A percentile compares a stretch with the other conserved stretches of the same genome.
Conservation (phyloP, 805 yeast species). For the Candida yuanshanica region DNA sequence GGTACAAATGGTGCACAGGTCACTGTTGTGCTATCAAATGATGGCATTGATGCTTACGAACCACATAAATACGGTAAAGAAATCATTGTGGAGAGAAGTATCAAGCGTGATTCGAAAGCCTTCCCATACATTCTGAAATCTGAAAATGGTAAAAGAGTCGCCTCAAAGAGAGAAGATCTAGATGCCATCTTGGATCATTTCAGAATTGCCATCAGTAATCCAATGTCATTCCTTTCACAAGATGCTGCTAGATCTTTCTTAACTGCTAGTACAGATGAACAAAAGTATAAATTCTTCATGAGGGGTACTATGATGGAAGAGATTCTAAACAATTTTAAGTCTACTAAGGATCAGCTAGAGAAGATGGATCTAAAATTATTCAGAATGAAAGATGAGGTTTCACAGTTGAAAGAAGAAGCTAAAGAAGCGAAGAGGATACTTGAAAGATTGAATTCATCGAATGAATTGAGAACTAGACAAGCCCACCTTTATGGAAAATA, state of each 20-base stretch:
- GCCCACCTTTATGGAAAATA: slow-evolving; percentile 41
- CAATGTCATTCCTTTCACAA: slow-evolving; percentile 88
- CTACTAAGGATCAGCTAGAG: slow-evolving; percentile 30
- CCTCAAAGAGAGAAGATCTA: slow-evolving; percentile 58
- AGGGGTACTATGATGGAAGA: slow-evolving; percentile 72
- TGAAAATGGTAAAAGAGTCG: slow-evolving; percentile 44
- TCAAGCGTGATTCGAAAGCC: slow-evolving; percentile 45
- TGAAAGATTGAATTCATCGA: slow-evolving; percentile 34
- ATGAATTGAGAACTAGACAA: slow-evolving; percentile 34
- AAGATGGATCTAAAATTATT: slow-evolving; percentile 35
- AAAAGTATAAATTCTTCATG: slow-evolving; percentile 73
- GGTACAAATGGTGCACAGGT: slow-evolving; percentile 70
- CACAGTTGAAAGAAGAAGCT: slow-evolving; percentile 33
- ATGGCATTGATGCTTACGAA: slow-evolving; percentile 59
- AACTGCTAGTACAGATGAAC: slow-evolving; percentile 65
- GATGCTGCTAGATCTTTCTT: slow-evolving; percentile 90
- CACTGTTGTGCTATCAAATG: slow-evolving; percentile 56
- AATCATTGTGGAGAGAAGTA: slow-evolving; percentile 64
- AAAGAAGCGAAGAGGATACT: slow-evolving; percentile 38
- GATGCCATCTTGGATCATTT: slow-evolving; percentile 65
- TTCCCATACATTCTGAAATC: slow-evolving; percentile 50
- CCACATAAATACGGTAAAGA: slow-evolving; percentile 61
- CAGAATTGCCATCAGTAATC: slow-evolving; percentile 79
- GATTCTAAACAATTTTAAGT: slow-evolving; percentile 47
- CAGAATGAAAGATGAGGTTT: slow-evolving; percentile 33